These are phyloP conservation scores for Nitzschia putrida DNA, from an alignment of 108 stramenopile genomes.

Conservation along the genomic window DNA sequence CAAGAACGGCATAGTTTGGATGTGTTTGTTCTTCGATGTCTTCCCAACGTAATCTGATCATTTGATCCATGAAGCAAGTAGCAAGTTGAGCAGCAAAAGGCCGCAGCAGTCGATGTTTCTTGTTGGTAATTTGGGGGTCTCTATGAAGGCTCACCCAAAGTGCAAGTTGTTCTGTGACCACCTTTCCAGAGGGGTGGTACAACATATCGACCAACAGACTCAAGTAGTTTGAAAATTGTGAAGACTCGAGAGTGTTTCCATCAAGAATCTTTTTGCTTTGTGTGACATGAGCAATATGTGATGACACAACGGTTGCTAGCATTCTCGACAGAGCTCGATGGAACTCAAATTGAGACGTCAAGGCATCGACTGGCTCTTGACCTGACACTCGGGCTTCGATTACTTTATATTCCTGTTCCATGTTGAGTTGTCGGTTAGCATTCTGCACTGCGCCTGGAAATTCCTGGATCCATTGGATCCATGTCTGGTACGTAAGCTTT, in stretches of 20 bases:
- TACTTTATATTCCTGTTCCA: conserved; percentile 43
- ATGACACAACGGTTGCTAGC: conserved; percentile 62
- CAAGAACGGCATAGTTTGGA: conserved; percentile 57
- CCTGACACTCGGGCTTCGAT: conserved; percentile 23
- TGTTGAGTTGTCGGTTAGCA: conserved; percentile 53
- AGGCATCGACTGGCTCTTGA: conserved; percentile 30
- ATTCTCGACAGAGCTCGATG: conserved; percentile 68
- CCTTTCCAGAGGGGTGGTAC: conserved; percentile 71
- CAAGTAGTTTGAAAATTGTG: conserved; percentile 50
- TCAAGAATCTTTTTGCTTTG: conserved; percentile 64
- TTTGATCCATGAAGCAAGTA: conserved; percentile 61
- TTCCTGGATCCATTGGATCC: conserved; percentile 67
- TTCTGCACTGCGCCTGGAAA: conserved; percentile 67
- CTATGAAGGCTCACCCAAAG: conserved; percentile 72
- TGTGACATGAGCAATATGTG: conserved; percentile 74
- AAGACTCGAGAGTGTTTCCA: conserved; percentile 7
- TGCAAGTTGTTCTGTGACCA: conserved; percentile 75
- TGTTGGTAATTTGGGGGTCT: conserved; percentile 71
- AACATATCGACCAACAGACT: conserved; percentile 74
- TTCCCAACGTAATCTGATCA: conserved; percentile 77
- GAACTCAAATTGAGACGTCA: conserved; percentile 72
- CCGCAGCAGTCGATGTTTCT: conserved; percentile 36
- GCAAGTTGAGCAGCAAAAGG: conserved; percentile 64
- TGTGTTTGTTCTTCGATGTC: conserved; percentile 78
- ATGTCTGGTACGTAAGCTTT: conserved; percentile 67